These are phyloP conservation scores for Penicillium coprophilum DNA, from an alignment of 495 filamentous ascomycete species.

Conservation along the genomic window DNA sequence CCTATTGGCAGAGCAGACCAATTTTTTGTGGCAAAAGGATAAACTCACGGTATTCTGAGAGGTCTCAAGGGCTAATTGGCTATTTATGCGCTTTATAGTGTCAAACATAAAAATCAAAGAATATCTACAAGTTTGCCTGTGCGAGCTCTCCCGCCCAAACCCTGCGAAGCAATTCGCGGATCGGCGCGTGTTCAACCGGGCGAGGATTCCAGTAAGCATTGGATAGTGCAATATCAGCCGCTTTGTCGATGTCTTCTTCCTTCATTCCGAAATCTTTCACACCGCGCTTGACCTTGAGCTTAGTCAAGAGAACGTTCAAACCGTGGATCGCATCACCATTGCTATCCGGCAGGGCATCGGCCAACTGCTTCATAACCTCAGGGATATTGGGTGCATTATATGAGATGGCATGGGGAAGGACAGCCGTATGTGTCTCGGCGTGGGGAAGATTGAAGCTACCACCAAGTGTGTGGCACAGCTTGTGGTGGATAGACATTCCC, in stretches of 20 bases:
- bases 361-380: conserved; percentile 57
- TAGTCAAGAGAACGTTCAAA: conserved; percentile 58
- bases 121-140: conserved; percentile 53
- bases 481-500: conserved; percentile 71
- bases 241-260: conserved; percentile 65
- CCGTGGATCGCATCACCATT: conserved; percentile 61
- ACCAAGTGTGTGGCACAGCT: conserved; percentile 67
- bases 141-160: conserved; percentile 70
- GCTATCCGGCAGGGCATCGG: conserved; percentile 56
- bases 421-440: conserved; percentile 67
- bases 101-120: not conserved
- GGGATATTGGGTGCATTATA: conserved; percentile 67
- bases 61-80: too few species aligned
- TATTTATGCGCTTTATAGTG: not conserved
- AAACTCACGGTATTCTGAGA: not conserved
- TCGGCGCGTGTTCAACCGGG: conserved; percentile 52
- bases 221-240: conserved; percentile 61
- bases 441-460: conserved; percentile 70
- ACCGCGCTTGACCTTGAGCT: conserved; percentile 57
- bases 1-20: conserved; percentile 22
- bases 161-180: conserved; percentile 63
- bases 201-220: conserved; percentile 69
- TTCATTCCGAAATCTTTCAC: conserved; percentile 62
- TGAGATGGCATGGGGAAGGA: conserved; percentile 64
- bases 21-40: not conserved